Base-by-base conservation (phyloP, 2,329 filamentous ascomycete species). In the Xylaria sp. region DNA sequence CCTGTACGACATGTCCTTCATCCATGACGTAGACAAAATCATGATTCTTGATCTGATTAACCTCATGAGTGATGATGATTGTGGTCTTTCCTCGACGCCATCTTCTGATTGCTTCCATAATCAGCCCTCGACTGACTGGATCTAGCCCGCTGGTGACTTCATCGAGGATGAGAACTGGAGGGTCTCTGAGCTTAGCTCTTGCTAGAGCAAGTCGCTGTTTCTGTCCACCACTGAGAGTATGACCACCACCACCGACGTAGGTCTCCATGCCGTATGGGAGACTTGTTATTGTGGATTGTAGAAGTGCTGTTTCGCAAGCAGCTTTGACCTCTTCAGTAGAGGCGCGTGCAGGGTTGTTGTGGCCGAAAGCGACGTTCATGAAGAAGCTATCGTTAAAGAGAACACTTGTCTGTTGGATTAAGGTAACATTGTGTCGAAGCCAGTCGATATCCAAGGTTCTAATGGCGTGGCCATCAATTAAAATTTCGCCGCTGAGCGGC, bases 1-100 rank as follows among this genome's bases (percentile, higher is more conserved):
- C 83, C 72, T 94, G 88, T 0, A 91, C 85, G 0, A 97, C 81
- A 0, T 76, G 76, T 0, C 92, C 91, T 11, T 88, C 80, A 36
- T 95, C 90, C 76, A 98, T 81, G 11, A 97, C 86, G 71, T 94
- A 97, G 0, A 96, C 86, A 68, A 90, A 94, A 69, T 98, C 94
- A 0, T 89, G 77, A 0, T 87, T 80, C 4, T 81, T 77, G 10
- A 98, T 95, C 71, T 95, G 91, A 0, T 88, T 86, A 36, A 96
- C 86, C 70, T 98, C 93, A 74, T 98, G 95, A 0, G 96, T 97
- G 73, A 98, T 95, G 71, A 98, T 88, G 58, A 98, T 92, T 0
- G 95, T 98, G 0, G 94, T 97, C 76, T 92, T 96, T 0, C 87
- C 90, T 39, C 80, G 82, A 25, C 96, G 86, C 95, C 94, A 97